Evolutionary conservation across 306 rosid genomes (phyloP), one percentile per base, ranked within the genome.

Genomic region (Fragaria iinumae): DNA sequence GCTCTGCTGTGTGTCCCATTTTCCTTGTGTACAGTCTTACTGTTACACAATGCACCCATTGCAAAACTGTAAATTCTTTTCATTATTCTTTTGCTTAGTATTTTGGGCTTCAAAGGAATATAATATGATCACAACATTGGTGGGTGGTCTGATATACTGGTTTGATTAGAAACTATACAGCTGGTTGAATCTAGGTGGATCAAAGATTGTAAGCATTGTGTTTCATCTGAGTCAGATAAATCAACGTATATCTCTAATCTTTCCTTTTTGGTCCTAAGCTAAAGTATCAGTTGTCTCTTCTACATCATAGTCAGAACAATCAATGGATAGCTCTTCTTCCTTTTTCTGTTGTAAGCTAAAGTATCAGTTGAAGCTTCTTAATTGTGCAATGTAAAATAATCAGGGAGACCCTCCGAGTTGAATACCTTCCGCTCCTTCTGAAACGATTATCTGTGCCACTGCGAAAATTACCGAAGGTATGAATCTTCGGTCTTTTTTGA

Each of bases 401-500:
- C 91, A 95, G 99, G 90, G 87, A 74, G 80, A 87, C 88, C 48
- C 84, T 95, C 56, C 96, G 93, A 62, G 57, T 88, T 82, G 99
- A 95, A 80, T 88, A 89, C 87, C 88, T 90, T 82, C 75, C 89
- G 29, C 88, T 88, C 67, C 84, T 92, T 29, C 87, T 89, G 74
- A 87, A 92, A 77, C 88, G 83, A 52, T 80, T 95, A 89, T 88
- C 90, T 7, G 89, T 81, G 79, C 97, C 99, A 14, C 85, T 91
- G n/a, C 84, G 81, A 50, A 66, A 60, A 70, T 83, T 90, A 78
- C 91, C 97, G 4, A 90, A 95, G 97, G 99, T 95, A 81, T 74
- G 80, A 87, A 76, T 49, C 60, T 69, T 57, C 63, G 18, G 63
- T 77, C 73, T 53, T 20, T 27, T 60, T 36, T 49, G 27, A 67